Evolutionary conservation across 257 asterid genomes (phyloP), one percentile per base, ranked within the genome.

Genomic region (Nicotiana undulata): DNA sequence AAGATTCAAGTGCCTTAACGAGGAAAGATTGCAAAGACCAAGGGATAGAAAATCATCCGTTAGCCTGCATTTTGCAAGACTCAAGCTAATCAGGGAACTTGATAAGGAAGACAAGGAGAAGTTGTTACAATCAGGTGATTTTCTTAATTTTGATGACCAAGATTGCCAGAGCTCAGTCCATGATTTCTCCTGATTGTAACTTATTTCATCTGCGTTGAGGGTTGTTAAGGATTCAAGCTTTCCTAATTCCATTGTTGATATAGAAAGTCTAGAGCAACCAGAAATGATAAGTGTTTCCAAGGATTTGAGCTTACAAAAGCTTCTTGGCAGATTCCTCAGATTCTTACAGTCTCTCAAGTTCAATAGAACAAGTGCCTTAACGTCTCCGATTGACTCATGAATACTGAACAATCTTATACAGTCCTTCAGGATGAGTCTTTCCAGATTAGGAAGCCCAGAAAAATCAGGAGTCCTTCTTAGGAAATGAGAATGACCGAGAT

Each of bases 31-130:
- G 60, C 63, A 29, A 56, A 80, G 34, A 68, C 63, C 77, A 66
- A 37, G 22, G 6, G 83, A 46, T 11, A 67, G n/a, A n/a, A 78
- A 67, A 53, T 80, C 78, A 55, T 80, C 83, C 13, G 79, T 64
- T 18, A 80, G 68, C 22, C 34, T 80, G 83, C 83, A 80, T 7
- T 70, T 80, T 29, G 77, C 79, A 46, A 80, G 83, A 55, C 83
- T 65, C 56, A 80, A 65, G 83, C 68, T 80, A 51, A 53, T 46
- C 49, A 80, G 75, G 68, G 83, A 80, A 34, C 59, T 58, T n/a
- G 83, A 80, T 66, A 80, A 34, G 67, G 79, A 67, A 65, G 77
- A 31, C 34, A 80, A 15, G 5, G 65, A 65, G 26, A 80, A 66
- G 44, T 55, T 66, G 32, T 17, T 16, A 70, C n/a, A 34, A 49